Evolutionary conservation across 108 stramenopile species (phyloP), one percentile per base, ranked within the genome.

Genomic region (Cyclotella sp.): DNA sequence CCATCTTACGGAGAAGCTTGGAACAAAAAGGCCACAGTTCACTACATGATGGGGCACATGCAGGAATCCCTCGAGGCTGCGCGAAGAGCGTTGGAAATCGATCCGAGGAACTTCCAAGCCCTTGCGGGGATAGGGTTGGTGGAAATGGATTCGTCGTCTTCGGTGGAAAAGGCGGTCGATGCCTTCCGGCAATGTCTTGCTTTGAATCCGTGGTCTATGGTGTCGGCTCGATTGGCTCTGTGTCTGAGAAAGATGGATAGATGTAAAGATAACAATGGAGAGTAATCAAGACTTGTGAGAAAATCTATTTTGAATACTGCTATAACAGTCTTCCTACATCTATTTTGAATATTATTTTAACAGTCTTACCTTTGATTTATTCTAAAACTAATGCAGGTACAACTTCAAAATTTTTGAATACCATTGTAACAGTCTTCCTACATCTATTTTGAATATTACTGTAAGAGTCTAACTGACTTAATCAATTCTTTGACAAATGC

Each of bases 121-220:
- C 66, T 88, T 30, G 89, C 89, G 64, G 91, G 91, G 13, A 77
- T 92, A 26, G 93, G 93, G 13, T 78, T 94, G 24, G 82, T 89
- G 7, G 79, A 91, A 44, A 86, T 82, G 75, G 91, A 92, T 65
- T 78, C 71, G 41, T 78, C 73, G 6, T 64, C 63, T 26, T 65
- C 84, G 9, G 64, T 82, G 24, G 51, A 72, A 9, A 55, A 72
- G 28, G 93, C 93, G 11, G 63, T 69, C 5, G 75, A 83, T 42
- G 68, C 76, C 19, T 94, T 92, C 62, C 82, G 82, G 28, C 65
- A 81, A 54, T 86, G 90, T 47, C 84, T 94, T n/a, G 76, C 70
- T 54, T 45, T 89, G 4, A 86, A 91, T 76, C 93, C 93, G 10
- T 94, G 93, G 93, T 79, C 82, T 9, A 67, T 75, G 55, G 89